Evolutionary conservation across 1,139 yeast species (phyloP).

Genomic region (Yamadazyma kanchanaburiensis): DNA sequence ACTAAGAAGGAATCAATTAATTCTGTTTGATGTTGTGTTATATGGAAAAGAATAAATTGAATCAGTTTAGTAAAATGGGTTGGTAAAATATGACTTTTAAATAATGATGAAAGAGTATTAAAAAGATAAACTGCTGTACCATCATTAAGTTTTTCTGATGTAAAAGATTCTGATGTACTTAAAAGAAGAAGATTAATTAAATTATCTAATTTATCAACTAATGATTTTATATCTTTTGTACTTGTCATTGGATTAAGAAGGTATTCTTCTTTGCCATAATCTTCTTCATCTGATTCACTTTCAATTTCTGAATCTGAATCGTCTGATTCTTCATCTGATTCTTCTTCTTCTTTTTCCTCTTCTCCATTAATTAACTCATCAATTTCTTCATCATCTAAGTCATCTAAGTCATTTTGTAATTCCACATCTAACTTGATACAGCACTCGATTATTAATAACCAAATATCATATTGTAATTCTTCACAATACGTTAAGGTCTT

Average conservation of each 20-base stretch:
- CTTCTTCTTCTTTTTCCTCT: slow-evolving; percentile 38
- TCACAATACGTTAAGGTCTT: slow-evolving; percentile 62
- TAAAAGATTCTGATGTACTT: slow-evolving; percentile 48
- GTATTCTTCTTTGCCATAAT: slow-evolving; percentile 30
- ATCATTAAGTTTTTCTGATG: slow-evolving; percentile 47
- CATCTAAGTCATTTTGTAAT: slow-evolving; percentile 83
- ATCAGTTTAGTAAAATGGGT: slow-evolving; percentile 91
- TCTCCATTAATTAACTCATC: slow-evolving; percentile 58
- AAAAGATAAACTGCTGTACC: slow-evolving; percentile 75
- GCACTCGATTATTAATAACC: slow-evolving; percentile 79
- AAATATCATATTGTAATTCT: slow-evolving; percentile 67
- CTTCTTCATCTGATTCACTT: slow-evolving; percentile 29
- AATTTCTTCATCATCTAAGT: slow-evolving; percentile 71
- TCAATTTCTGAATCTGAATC: slow-evolving; percentile 52
- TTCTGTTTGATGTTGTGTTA: slow-evolving; percentile 79
- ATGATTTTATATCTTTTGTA: slow-evolving; percentile 50
- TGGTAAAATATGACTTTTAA: slow-evolving; percentile 80
- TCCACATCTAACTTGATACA: slow-evolving; percentile 92
- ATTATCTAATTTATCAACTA: slow-evolving; percentile 68
- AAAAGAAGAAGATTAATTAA: slow-evolving; percentile 55
- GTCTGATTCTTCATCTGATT: slow-evolving; percentile 31
- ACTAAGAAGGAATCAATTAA: slow-evolving; percentile 84
- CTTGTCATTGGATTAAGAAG: slow-evolving; percentile 38
- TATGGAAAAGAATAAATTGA: slow-evolving; percentile 79
- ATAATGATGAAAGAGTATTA: slow-evolving; percentile 70